A percentile compares a stretch with the other conserved stretches of the same genome.
Evolutionary conservation across 2,329 filamentous ascomycete species (phyloP).

Genomic region (Fusarium annulatum): DNA sequence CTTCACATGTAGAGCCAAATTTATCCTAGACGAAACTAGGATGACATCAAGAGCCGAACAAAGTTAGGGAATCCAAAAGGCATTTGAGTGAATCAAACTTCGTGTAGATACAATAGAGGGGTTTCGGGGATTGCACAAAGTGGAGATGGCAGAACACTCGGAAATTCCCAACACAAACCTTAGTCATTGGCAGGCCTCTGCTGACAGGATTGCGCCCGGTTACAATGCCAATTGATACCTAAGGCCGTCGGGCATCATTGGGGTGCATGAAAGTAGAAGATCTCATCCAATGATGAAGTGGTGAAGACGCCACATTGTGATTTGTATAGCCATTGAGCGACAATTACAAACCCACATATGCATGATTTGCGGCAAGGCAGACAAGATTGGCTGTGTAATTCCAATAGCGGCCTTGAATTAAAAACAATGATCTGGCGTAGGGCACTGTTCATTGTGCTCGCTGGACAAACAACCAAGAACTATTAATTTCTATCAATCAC

Average conservation of each 20-base stretch:
- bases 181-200: neutral
- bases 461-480: neutral
- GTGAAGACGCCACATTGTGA: neutral
- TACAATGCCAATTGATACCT: accelerated
- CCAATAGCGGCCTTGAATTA: neutral
- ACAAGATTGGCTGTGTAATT: neutral
- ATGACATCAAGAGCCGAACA: accelerated
- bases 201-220: accelerated
- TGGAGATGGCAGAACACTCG: accelerated
- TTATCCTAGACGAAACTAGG: neutral
- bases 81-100: neutral
- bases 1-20: accelerated
- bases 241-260: neutral
- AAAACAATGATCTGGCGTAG: no score
- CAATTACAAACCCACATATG: neutral
- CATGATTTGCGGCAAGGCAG: neutral
- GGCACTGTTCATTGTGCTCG: neutral
- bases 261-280: accelerated
- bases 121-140: accelerated
- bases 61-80: neutral
- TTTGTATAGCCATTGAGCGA: neutral
- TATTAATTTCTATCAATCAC: accelerated
- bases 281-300: accelerated
- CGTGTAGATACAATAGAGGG: accelerated
- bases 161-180: accelerated